Percentiles rank a stretch among this genome's conserved stretches.
Evolutionary conservation across 371 early-diverging fungal genomes (phyloP).

Genomic region (Paraphysoderma sedebokerense): DNA sequence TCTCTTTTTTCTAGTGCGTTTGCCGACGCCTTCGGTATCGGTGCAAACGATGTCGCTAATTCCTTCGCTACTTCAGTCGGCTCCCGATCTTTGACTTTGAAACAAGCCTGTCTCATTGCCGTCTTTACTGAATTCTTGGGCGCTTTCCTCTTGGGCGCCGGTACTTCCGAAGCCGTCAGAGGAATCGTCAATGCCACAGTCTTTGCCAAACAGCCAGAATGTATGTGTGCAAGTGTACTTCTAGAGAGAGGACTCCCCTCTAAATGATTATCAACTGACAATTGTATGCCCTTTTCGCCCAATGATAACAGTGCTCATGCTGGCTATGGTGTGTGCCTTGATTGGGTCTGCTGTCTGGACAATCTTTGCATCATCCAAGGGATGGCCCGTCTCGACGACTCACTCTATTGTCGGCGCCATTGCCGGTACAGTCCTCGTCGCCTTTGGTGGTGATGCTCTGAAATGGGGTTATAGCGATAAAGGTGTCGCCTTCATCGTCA

Average conservation of each 20-base stretch:
- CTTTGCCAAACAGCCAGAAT: conserved; percentile 42
- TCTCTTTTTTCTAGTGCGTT: conserved; percentile 20
- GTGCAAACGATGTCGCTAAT: conserved; percentile 85
- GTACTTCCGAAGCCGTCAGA: conserved; percentile 56
- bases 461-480: conserved; percentile 51
- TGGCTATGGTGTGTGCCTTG: conserved; percentile 68
- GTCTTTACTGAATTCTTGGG: conserved; percentile 72
- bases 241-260: too few relatives aligned
- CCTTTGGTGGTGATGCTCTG: conserved; percentile 42
- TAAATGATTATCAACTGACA: too few relatives aligned
- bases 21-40: conserved; percentile 50
- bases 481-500: conserved; percentile 51
- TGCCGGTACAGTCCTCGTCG: conserved; percentile 57
- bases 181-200: conserved; percentile 34
- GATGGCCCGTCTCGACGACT: conserved; percentile 37
- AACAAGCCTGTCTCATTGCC: conserved; percentile 57
- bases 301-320: too few relatives aligned
- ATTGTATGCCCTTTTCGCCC: too few relatives aligned
- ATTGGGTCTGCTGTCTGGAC: conserved; percentile 60
- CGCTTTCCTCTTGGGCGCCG: conserved; percentile 59
- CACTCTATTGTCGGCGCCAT: conserved; percentile 70
- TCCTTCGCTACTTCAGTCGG: conserved; percentile 76
- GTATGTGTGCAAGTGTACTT: too few relatives aligned
- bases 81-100: conserved; percentile 53
- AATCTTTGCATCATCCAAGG: conserved; percentile 33